Base-by-base conservation (phyloP, 805 yeast species). In the Yarrowia sp. region DNA sequence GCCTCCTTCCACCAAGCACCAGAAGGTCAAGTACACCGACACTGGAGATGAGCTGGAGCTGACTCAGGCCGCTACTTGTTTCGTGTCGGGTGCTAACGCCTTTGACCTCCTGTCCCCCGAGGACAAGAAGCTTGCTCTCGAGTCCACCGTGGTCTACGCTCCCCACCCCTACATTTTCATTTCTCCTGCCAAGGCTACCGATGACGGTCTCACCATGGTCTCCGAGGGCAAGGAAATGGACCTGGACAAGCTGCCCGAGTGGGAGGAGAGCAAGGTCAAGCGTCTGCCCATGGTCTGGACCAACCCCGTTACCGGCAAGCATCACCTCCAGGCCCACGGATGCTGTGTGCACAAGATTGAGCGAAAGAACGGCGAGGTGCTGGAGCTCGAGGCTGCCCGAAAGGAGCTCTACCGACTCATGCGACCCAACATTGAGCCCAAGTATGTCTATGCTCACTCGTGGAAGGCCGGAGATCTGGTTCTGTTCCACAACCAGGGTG, bases 131-230 rank as follows among this genome's bases (percentile, higher is more conserved):
- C 81, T 85, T 68, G 96, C 92, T 1, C 80, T 90, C 66, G 81
- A 82, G 72, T 87, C 96, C n/a, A 85, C 85, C 3, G 93, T 91
- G 22, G 90, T 86, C 51, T 91, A 91, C 74, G 96, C 96, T 17
- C 97, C 97, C 41, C 96, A 91, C 74, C 96, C 97, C 46, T 91
- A 90, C 76, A 91, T 91, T 66, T 90, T 82, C 75, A 91, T 91
- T 67, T 84, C 90, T 5, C 85, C 88, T 14, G 90, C 96, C 38
- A 83, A 80, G 66, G 96, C 96, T 43, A 88, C 95, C 10, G 82
- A 87, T 35, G 96, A 90, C 74, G 97, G 97, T 6, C 81, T 91
- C 67, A 88, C 96, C 1, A 91, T 91, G 87, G 90, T 84, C 17
- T 82, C 87, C 51, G 96, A 91, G 71, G 88, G 87, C 44, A 85